Evolutionary conservation across 805 yeast species (phyloP).

Genomic region (Kodamaea kakaduensis): DNA sequence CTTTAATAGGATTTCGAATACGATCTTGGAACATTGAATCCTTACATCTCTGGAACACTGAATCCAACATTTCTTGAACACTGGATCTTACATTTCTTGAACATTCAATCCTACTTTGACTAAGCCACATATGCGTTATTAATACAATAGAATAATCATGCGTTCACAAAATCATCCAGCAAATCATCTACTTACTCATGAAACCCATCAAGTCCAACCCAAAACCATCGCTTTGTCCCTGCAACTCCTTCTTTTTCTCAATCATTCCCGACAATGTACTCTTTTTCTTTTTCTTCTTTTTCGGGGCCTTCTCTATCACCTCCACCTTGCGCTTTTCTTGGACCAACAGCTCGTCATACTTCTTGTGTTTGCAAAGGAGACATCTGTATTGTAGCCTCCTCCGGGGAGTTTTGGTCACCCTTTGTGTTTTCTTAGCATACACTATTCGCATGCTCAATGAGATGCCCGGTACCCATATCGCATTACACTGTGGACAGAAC

Average conservation of each 20-base stretch:
- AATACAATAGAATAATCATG: too few species aligned
- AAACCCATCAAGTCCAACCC: constrained; percentile 44
- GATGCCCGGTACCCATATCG: constrained; percentile 32
- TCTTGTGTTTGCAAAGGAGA: constrained; percentile 17
- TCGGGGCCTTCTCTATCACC: constrained; percentile 34
- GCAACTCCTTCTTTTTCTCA: constrained; percentile 37
- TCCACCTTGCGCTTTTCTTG: constrained; percentile 6
- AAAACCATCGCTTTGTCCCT: constrained; percentile 24
- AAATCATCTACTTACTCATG: constrained; percentile 10
- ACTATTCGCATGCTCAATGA: constrained; percentile 21
- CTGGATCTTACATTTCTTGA: constrained; percentile 3
- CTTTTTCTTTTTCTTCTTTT: constrained; percentile 42
- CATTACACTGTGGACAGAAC: constrained; percentile 32
- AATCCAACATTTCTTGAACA: constrained; percentile 3
- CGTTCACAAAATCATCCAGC: too few species aligned
- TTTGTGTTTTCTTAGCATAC: constrained; percentile 13
- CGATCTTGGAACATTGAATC: too few species aligned
- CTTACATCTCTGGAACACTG: too few species aligned
- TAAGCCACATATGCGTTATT: too few species aligned
- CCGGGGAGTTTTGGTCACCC: constrained; percentile 8
- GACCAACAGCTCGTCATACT: constrained; percentile 11
- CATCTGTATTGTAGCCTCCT: constrained; percentile 17
- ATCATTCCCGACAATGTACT: constrained; percentile 41
- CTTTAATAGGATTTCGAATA: too few species aligned
- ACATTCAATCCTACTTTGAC: too few species aligned